Evolutionary conservation across 139 green algal species (phyloP).

Genomic region (Asterochloris sp.): DNA sequence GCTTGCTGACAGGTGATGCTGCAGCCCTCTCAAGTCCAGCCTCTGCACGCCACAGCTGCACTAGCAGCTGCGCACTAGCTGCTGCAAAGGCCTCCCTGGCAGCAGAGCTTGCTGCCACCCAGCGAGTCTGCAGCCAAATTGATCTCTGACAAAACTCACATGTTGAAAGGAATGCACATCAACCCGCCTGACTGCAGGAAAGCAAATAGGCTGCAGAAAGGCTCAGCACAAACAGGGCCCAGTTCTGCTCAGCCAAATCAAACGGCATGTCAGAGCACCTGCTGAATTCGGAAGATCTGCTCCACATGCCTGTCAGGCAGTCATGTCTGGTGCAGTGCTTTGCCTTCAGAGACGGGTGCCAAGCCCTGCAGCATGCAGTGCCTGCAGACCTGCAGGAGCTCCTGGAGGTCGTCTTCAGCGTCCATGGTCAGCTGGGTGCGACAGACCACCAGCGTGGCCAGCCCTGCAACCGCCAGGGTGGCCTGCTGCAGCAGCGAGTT

Average conservation of each 20-base stretch:
- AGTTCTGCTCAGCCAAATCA: no score
- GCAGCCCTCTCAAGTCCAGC: no score
- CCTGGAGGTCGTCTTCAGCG: neutral
- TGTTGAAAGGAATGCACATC: no score
- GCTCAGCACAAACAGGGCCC: no score
- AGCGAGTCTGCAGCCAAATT: neutral
- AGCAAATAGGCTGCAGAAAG: no score
- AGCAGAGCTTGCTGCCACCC: neutral
- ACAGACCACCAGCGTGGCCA: neutral
- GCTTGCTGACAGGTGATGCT: neutral
- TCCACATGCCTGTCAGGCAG: no score
- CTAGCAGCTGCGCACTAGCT: constrained; percentile 3
- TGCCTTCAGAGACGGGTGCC: no score
- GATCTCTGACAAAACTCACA: neutral
- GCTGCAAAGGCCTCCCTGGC: neutral
- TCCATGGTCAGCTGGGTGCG: constrained; percentile 8
- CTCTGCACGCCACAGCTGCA: constrained; percentile 6
- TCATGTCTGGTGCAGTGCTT: no score
- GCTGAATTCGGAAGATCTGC: no score
- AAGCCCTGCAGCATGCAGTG: no score
- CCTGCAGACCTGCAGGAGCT: neutral
- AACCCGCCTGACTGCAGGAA: no score
- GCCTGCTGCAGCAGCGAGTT: neutral
- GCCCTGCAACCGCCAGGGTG: constrained; percentile 12
- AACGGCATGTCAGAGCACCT: no score